Conservation (phyloP, 257 asterid genomes). For the Echites panduratus region DNA sequence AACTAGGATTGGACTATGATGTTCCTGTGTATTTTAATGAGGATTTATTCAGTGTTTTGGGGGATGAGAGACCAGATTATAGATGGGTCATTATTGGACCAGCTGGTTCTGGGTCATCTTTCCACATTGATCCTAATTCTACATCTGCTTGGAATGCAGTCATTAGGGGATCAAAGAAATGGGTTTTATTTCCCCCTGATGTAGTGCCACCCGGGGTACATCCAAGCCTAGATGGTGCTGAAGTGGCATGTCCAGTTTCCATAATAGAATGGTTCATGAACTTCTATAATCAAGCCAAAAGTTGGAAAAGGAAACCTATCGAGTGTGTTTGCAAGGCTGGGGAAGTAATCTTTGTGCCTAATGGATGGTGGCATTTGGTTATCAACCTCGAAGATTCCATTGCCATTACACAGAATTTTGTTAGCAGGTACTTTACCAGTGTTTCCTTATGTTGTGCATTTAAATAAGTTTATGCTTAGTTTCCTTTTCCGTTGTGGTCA, state of each 20-base stretch:
- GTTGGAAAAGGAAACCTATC: slow-evolving; percentile 62
- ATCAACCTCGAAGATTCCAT: slow-evolving; percentile 87
- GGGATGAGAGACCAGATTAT: slow-evolving; percentile 79
- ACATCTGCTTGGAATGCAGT: slow-evolving; percentile 99
- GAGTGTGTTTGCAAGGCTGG: slow-evolving; percentile 96
- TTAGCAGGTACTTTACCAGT: slow-evolving; percentile 61
- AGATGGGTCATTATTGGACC: slow-evolving; percentile 97
- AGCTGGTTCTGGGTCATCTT: slow-evolving; percentile 97
- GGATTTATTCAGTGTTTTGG: slow-evolving; percentile 86
- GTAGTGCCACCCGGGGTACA: slow-evolving; percentile 96
- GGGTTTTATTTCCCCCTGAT: slow-evolving; percentile 93
- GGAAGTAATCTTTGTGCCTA: slow-evolving; percentile 88
- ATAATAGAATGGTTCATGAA: slow-evolving; percentile 98
- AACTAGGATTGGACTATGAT: slow-evolving; percentile 61
- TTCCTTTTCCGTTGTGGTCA: not conserved
- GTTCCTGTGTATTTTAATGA: slow-evolving; percentile 71
- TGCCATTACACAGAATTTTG: slow-evolving; percentile 94
- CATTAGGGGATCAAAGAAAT: slow-evolving; percentile 87
- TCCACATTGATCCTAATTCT: slow-evolving; percentile 95
- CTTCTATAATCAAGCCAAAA: slow-evolving; percentile 62
- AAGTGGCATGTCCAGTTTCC: slow-evolving; percentile 96
- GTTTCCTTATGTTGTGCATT: slow-evolving; percentile 8
- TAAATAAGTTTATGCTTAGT: not conserved
- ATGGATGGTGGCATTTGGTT: slow-evolving; percentile 99
- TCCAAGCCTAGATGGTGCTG: slow-evolving; percentile 96